Conservation (phyloP, 176 grass and related monocot genomes). For the Themeda triandra region DNA sequence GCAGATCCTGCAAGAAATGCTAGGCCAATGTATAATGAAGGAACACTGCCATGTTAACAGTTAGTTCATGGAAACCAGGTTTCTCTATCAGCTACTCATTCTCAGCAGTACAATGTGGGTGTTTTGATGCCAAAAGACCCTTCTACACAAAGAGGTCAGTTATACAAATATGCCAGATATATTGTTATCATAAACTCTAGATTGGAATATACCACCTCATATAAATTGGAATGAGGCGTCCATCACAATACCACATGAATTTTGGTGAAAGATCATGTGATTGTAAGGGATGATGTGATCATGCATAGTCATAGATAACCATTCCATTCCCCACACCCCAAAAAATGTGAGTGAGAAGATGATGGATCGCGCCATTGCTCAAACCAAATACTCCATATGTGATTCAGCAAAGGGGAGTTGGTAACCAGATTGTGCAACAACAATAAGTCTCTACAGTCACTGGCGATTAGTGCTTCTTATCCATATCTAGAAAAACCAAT, state of each 20-base stretch:
- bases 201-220: neutral
- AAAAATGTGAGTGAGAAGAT: too few relatives aligned
- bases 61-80: neutral
- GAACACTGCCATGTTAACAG: neutral
- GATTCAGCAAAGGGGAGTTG: neutral
- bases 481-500: neutral
- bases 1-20: constrained; percentile 37
- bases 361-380: neutral
- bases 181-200: neutral
- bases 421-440: neutral
- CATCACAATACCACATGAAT: neutral
- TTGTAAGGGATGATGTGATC: neutral
- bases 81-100: constrained; percentile 2
- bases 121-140: neutral
- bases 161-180: neutral
- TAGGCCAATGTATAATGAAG: neutral
- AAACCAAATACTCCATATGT: neutral
- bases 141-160: neutral
- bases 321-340: neutral
- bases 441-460: neutral
- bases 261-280: neutral
- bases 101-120: neutral
- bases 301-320: neutral
- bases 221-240: neutral
- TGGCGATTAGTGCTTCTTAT: neutral